Conservation (phyloP, 805 yeast genomes). For the Ogataea ganodermae region DNA sequence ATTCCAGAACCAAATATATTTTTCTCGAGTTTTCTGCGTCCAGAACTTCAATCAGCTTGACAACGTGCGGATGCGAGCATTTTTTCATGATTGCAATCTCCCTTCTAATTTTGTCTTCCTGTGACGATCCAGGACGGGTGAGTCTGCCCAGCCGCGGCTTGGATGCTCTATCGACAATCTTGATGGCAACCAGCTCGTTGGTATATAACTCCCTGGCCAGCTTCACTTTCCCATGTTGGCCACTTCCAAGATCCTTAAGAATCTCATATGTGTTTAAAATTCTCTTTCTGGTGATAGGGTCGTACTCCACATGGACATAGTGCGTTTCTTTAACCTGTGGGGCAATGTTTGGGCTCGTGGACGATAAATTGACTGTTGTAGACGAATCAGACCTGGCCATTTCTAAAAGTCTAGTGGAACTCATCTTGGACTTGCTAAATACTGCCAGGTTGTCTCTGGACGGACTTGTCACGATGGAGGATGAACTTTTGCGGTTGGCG, state of each 20-base stretch:
- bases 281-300: conserved; percentile 80
- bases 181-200: conserved; percentile 81
- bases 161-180: conserved; percentile 79
- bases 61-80: conserved; percentile 92
- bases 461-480: conserved; percentile 14
- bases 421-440: conserved; percentile 13
- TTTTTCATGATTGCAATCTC: conserved; percentile 94
- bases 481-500: conserved; percentile 16
- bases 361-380: background rate
- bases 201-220: conserved; percentile 74
- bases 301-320: conserved; percentile 78
- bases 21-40: conserved; percentile 84
- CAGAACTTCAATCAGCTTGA: conserved; percentile 77
- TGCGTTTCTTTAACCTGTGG: conserved; percentile 77
- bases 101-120: conserved; percentile 75
- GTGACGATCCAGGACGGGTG: conserved; percentile 32
- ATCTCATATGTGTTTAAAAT: conserved; percentile 89
- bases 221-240: conserved; percentile 99
- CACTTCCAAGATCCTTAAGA: conserved; percentile 82
- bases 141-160: conserved; percentile 52
- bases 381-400: conserved; percentile 9
- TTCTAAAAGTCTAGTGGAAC: conserved; percentile 11
- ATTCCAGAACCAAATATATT: conserved; percentile 87
- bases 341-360: conserved; percentile 3
- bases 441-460: conserved; percentile 21